Evolutionary conservation across 108 stramenopile genomes (phyloP).

Genomic region (Discostella pseudostelligera): DNA sequence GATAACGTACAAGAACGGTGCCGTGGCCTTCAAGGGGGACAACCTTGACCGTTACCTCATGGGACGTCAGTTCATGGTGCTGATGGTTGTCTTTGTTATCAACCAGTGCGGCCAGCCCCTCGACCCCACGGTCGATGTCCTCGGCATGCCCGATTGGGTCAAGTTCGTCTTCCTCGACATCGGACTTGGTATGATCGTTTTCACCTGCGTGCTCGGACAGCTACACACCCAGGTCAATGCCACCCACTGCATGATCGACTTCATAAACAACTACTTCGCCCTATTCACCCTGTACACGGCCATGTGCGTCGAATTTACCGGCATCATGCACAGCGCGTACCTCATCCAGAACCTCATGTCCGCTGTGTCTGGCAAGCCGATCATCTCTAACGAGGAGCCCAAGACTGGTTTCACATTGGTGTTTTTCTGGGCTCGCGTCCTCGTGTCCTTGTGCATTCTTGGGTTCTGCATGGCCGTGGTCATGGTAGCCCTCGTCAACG

Average conservation of each 20-base stretch:
- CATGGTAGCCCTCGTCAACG: constrained; percentile 59
- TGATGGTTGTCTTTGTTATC: constrained; percentile 70
- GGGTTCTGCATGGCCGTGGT: constrained; percentile 70
- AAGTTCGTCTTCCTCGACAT: constrained; percentile 67
- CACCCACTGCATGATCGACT: constrained; percentile 80
- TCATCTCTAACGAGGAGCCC: constrained; percentile 68
- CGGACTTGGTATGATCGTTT: constrained; percentile 77
- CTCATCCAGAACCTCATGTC: constrained; percentile 55
- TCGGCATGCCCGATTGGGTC: constrained; percentile 54
- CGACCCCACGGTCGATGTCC: constrained; percentile 50
- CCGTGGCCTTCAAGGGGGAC: constrained; percentile 75
- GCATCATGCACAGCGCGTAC: constrained; percentile 70
- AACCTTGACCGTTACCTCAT: constrained; percentile 84
- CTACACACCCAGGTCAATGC: constrained; percentile 83
- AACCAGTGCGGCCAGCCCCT: constrained; percentile 66
- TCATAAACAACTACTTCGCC: constrained; percentile 80
- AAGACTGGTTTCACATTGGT: constrained; percentile 37
- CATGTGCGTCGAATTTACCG: constrained; percentile 59
- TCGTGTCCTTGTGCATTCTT: constrained; percentile 65
- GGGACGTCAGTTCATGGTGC: constrained; percentile 90
- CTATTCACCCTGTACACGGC: constrained; percentile 64
- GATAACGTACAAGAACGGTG: constrained; percentile 58
- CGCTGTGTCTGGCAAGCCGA: constrained; percentile 57
- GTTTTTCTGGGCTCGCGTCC: constrained; percentile 70
- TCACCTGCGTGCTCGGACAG: constrained; percentile 71